A percentile compares a stretch with the other conserved stretches of the same genome.
These are phyloP conservation scores for Davidsoniella virescens DNA, from an alignment of 2,329 filamentous ascomycete genomes.

Conservation along the genomic window DNA sequence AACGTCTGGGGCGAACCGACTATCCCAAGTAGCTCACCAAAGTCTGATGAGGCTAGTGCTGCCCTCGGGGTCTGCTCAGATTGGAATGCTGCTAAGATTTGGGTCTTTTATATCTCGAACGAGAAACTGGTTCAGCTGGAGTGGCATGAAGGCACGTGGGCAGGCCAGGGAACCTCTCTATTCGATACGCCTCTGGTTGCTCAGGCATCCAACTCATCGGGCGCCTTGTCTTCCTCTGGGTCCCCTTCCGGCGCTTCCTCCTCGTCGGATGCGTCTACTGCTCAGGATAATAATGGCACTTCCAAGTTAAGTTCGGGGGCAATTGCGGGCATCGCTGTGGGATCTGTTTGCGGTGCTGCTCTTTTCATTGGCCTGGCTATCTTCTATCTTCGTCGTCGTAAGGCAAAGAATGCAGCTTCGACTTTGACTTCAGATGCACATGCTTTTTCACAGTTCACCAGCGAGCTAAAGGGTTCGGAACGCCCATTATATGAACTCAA, in stretches of 20 bases:
- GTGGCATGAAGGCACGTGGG: background rate
- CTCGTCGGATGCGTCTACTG: background rate
- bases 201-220: too few species aligned
- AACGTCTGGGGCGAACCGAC: background rate
- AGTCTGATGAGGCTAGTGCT: background rate
- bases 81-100: background rate
- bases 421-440: too few species aligned
- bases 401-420: too few species aligned
- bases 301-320: background rate
- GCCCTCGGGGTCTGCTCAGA: background rate
- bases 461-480: too few species aligned
- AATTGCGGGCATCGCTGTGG: background rate
- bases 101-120: background rate
- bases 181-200: too few species aligned
- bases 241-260: background rate
- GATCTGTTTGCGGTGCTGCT: background rate
- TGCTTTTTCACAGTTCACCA: too few species aligned
- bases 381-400: background rate
- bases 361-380: background rate
- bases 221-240: too few species aligned
- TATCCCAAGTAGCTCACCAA: background rate
- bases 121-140: background rate
- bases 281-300: background rate
- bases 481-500: too few species aligned
- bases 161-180: background rate